phyloP scores from a whole-genome alignment of 768 basidiomycete species.

The Exidia glandulosa region DNA sequence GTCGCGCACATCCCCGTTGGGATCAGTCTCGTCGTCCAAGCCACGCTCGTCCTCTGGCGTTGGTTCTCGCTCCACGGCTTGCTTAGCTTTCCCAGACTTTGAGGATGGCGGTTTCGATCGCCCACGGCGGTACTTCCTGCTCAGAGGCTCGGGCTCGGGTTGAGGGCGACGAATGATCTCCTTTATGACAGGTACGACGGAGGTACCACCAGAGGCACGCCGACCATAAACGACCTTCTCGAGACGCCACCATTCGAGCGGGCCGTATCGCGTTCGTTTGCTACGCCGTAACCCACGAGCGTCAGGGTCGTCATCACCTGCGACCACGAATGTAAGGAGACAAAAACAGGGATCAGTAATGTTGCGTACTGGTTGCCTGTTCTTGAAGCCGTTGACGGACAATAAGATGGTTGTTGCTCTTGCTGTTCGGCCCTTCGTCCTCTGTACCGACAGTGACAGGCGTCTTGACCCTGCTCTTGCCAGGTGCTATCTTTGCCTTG shows the following conservation, averaged over 20 bases:
- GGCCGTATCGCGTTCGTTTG: conserved; percentile 52
- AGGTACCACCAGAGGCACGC: conserved; percentile 31
- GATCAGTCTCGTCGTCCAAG: conserved; percentile 74
- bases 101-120: conserved; percentile 14
- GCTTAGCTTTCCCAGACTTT: conserved; percentile 1
- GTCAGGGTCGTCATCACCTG: conserved; percentile 14
- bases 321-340: background rate
- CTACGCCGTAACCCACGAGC: conserved; percentile 55
- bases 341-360: background rate
- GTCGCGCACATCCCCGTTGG: conserved; percentile 56
- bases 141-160: conserved; percentile 37
- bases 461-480: background rate
- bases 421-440: background rate
- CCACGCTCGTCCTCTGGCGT: conserved; percentile 36
- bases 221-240: conserved; percentile 81
- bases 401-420: background rate
- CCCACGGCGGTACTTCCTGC: conserved; percentile 24
- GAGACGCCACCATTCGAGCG: conserved; percentile 87
- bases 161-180: conserved; percentile 37
- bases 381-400: background rate
- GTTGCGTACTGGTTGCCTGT: background rate
- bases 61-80: background rate
- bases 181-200: conserved; percentile 30
- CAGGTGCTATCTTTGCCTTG: no score
- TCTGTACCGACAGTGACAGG: background rate